Base-by-base conservation (phyloP, 345 rosid genomes). In the Cardamine chenopodiifolia region DNA sequence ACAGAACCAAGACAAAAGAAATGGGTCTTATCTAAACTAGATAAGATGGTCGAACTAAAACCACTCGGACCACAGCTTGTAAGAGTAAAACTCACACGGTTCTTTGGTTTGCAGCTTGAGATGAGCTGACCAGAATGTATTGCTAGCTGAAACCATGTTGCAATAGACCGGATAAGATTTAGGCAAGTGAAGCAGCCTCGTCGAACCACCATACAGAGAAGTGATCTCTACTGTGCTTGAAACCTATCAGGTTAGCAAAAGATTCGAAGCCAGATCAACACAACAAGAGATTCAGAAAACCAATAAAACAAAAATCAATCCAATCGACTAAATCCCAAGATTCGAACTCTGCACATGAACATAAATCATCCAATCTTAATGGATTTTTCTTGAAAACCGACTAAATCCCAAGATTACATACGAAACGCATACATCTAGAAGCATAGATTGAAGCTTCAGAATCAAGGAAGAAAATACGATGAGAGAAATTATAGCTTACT, bases 61-160 rank as follows among this genome's bases (percentile, higher is more conserved):
- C 4, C 62, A 58, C 35, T 53, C 25, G 22, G 52, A 64, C 3
- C 55, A 52, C 12, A 65, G 49, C 60, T 66, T 74, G 68, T 19
- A 35, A 75, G 54, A 29, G 34, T 50, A 60, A 72, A 72, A 81
- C 86, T 76, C 72, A 86, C 85, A 53, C 52, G 77, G 59, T 74
- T 78, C 74, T 77, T 73, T 80, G 62, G 42, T 75, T 19, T 34
- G 83, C 35, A 80, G 68, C 73, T 70, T 77, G 71, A 70, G 74
- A 54, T 25, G 77, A 62, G 49, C 55, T 6, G 62, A 68, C 34
- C 71, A 44, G 52, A 47, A 66, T 29, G 55, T 78, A 73, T 15
- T 59, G 57, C 69, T n/a, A 26, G 58, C 62, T 29, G 78, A 68
- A 69, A 70, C 80, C 55, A 48, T 25, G 18, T 50, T 74, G 70